These are phyloP conservation scores for Candida frijolesensis DNA, from an alignment of 1,139 yeast species.

Conservation along the genomic window DNA sequence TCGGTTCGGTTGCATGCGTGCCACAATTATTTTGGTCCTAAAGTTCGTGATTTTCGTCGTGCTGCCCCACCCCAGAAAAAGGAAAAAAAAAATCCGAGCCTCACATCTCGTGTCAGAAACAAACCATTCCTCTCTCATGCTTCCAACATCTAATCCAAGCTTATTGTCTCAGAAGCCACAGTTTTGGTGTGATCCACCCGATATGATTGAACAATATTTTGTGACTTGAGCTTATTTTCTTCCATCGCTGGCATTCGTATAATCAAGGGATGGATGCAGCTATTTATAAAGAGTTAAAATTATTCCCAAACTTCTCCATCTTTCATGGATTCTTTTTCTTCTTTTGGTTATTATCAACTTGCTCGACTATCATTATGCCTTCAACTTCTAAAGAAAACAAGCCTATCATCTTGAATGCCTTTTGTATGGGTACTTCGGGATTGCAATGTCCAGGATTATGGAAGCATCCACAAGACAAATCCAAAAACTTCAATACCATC, in stretches of 20 bases:
- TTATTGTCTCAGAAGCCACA: not conserved
- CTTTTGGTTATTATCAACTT: not conserved
- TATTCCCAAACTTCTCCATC: no score
- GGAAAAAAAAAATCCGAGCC: no score
- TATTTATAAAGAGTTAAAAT: no score
- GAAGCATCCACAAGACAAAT: slow-evolving; percentile 45
- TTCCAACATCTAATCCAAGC: no score
- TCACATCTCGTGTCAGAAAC: no score
- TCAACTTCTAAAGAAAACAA: slow-evolving; percentile 14
- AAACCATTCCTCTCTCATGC: no score
- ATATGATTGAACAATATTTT: not conserved
- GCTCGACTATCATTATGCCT: slow-evolving; percentile 5
- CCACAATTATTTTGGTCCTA: not conserved
- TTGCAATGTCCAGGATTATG: slow-evolving; percentile 44
- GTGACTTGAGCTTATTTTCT: not conserved
- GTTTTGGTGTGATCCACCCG: not conserved
- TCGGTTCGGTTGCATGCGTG: not conserved
- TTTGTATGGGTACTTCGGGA: slow-evolving; percentile 43
- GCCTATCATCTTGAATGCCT: slow-evolving; percentile 38
- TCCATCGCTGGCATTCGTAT: no score
- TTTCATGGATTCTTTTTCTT: not conserved
- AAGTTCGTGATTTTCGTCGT: not conserved
- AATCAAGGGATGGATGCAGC: no score
- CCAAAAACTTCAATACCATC: slow-evolving; percentile 36
- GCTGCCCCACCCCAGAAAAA: no score